Base-by-base conservation (phyloP, 495 filamentous ascomycete species). In the Aspergillus kassunensis region DNA sequence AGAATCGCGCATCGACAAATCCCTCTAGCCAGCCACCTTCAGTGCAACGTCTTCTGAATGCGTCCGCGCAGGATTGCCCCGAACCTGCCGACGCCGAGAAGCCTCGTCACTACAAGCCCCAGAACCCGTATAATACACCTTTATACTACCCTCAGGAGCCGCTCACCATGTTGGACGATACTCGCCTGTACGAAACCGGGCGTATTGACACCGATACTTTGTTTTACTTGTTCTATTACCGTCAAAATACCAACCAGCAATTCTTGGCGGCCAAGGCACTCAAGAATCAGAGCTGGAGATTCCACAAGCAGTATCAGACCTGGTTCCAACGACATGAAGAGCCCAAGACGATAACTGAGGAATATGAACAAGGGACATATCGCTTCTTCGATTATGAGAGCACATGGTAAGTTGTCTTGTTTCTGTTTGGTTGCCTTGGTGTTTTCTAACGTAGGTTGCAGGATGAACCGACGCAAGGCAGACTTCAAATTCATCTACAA, bases 211-310 rank as follows among this genome's bases (percentile, higher is more conserved):
- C 91, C 4, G 93, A 98, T 60, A 91, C 91, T 2, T 78, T 98
- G n/a, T 98, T 98, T 69, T 98, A 97, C 67, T 86, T 96, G 44
- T 98, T 98, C 71, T 98, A 98, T 74, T 98, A 98, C 74, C 88
- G 91, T 19, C 93, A 98, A 61, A 90, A 89, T 16, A 89, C 91
- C 0, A 93, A 96, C 63, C 91, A 97, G 62, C 93, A 98, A 64
- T 97, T 90, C 60, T 77, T 98, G n/a, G 89, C 93, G 0, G 93
- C 95, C 5, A 96, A 95, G 69, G 88, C 93, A 16, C 72, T 98
- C 27, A 97, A 97, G 63, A 86, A 88, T 54, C 92, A 97, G 68
- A 97, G 93, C 64, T 98, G 93, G 93, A 79, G 93, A 27, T 98
- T 98, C 68, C 93, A 98, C 67, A 98, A 97, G 72, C 93, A 97